phyloP scores from a whole-genome alignment of 1,284 basidiomycete genomes.

The Apiotrichum gamsii region DNA sequence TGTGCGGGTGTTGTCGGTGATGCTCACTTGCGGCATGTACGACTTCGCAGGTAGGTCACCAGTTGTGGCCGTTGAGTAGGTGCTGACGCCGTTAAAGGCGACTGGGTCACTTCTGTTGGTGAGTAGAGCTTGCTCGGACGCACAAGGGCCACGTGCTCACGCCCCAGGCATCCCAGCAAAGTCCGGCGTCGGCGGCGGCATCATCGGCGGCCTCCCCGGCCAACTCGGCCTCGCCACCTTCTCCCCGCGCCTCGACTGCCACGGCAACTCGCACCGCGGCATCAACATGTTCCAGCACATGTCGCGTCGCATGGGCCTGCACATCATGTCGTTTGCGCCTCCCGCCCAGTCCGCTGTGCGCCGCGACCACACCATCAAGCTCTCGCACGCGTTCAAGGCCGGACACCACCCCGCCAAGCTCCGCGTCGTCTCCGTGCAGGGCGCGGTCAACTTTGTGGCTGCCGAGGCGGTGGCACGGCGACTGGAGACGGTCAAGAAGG shows the following conservation, averaged over 20 bases:
- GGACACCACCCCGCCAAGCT: not conserved
- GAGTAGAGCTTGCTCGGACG: too few species aligned
- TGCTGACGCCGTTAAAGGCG: too few species aligned
- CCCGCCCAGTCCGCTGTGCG: not conserved
- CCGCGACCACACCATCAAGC: not conserved
- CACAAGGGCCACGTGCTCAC: too few species aligned
- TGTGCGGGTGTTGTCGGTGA: not conserved
- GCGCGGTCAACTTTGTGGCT: not conserved
- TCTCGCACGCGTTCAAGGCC: not conserved
- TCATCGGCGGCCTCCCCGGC: constrained; percentile 1
- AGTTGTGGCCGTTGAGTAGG: too few species aligned
- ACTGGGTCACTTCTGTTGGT: constrained; percentile 1
- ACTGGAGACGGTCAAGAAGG: not conserved
- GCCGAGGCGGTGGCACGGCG: not conserved
- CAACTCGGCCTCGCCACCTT: constrained; percentile 3
- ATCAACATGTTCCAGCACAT: not conserved
- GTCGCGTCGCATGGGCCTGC: not conserved
- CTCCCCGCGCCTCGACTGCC: not conserved
- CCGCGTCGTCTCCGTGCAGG: not conserved
- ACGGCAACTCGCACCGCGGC: constrained; percentile 1
- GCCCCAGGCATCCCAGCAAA: constrained; percentile 2
- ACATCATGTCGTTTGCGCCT: not conserved
- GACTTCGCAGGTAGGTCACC: too few species aligned
- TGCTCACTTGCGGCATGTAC: not conserved
- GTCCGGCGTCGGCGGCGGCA: not conserved